phyloP scores from a whole-genome alignment of 805 yeast species.

The Ogataea ramenticola region DNA sequence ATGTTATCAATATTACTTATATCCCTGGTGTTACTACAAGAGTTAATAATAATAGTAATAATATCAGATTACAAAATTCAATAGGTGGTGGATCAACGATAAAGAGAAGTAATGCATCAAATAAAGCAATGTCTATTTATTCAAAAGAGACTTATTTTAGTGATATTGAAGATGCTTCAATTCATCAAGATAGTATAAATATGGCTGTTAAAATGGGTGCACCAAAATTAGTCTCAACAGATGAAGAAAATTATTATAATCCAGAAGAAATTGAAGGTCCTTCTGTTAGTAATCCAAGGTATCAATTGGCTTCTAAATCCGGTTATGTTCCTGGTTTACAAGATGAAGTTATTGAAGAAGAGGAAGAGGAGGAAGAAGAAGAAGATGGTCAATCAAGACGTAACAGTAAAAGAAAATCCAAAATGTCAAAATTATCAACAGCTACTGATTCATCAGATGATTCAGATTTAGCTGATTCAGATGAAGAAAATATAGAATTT shows the following conservation, averaged over 20 bases:
- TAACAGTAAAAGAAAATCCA: neutral
- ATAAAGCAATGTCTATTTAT: conserved; percentile 19
- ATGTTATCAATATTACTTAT: conserved; percentile 85
- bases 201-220: conserved; percentile 15
- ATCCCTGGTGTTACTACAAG: conserved; percentile 87
- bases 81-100: too few species aligned
- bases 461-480: conserved; percentile 22
- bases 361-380: conserved; percentile 8
- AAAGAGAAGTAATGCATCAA: conserved; percentile 3
- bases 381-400: conserved; percentile 8
- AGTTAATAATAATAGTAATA: conserved; percentile 18
- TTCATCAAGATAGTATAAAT: conserved; percentile 25
- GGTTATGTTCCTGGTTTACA: conserved; percentile 16
- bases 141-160: conserved; percentile 27
- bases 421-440: neutral
- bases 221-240: conserved; percentile 20
- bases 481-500: conserved; percentile 25
- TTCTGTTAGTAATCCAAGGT: neutral
- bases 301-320: conserved; percentile 9
- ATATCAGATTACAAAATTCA: neutral
- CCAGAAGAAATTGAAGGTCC: conserved; percentile 9
- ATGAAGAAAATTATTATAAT: conserved; percentile 19
- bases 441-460: conserved; percentile 8
- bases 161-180: conserved; percentile 25
- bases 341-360: conserved; percentile 16